Evolutionary conservation across 257 asterid genomes (phyloP), one percentile per base, ranked within the genome.

Genomic region (Cordia subcordata): DNA sequence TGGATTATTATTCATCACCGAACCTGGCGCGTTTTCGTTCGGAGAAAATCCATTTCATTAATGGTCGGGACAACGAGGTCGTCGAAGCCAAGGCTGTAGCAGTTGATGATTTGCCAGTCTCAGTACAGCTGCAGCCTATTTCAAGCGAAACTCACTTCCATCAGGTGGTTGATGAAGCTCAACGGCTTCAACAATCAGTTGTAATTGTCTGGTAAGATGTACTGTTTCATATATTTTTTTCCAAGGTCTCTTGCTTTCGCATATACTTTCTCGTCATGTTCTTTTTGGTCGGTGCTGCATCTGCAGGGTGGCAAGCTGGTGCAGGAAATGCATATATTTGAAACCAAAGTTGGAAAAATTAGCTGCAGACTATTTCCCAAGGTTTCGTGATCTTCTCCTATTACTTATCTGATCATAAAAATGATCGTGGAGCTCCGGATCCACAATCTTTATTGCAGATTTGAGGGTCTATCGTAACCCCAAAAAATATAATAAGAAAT

Each of bases 291-390:
- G 18, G 3, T 42, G 15, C 47, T 42, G 14, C 3, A 42, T 42
- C 22, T 82, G 77, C 81, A 88, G 98, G 98, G 81, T 74, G 85
- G 96, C 98, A 64, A 82, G 61, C 71, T 88, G 98, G 98, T 92
- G 98, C 85, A 75, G 98, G 79, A 92, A 92, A 71, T 92, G 95
- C 68, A 86, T 92, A 82, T 92, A 82, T 76, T 76, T 88, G 77
- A 88, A 92, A 74, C 98, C 96, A 44, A 92, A 92, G 60, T 77
- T 92, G 79, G 94, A 82, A 81, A 92, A 84, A 51, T 68, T 88
- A 75, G 94, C 99, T 11, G 95, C 99, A 6, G 91, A 84, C 53
- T 88, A 86, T 77, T 68, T 77, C 71, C 90, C 96, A 62, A 88
- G 98, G 98, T 91, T 21, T 23, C 83, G 46, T 62, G 37, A 14